These are phyloP conservation scores for Chionographis japonica DNA, from an alignment of 106 monocot species.

Conservation along the genomic window DNA sequence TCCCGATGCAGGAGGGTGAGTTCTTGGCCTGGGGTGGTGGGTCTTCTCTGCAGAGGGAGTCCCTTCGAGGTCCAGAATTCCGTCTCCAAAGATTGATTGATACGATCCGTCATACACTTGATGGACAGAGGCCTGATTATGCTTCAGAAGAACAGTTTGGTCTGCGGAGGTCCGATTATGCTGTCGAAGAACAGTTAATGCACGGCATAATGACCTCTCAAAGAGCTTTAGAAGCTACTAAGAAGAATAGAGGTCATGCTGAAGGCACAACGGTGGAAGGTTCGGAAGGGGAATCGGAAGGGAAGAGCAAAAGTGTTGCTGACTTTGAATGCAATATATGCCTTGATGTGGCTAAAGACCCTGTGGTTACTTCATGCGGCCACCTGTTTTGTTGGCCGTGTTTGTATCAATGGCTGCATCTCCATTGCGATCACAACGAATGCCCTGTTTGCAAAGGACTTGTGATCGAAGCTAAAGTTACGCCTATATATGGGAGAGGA, in stretches of 20 bases:
- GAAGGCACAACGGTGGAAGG: constrained; percentile 6
- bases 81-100: constrained; percentile 48
- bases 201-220: constrained; percentile 8
- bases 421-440: constrained; percentile 38
- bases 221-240: constrained; percentile 21
- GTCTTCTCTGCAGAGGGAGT: constrained; percentile 6
- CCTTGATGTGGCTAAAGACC: constrained; percentile 53
- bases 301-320: constrained; percentile 18
- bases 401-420: constrained; percentile 69
- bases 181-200: constrained; percentile 8
- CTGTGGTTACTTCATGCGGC: constrained; percentile 74
- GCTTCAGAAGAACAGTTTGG: constrained; percentile 2
- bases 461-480: constrained; percentile 41
- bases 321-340: constrained; percentile 80
- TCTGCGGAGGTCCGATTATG: background rate
- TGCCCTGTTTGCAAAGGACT: constrained; percentile 80
- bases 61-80: constrained; percentile 17
- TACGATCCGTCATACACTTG: background rate
- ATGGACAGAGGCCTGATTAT: background rate
- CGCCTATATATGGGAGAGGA: constrained; percentile 60
- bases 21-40: constrained; percentile 7
- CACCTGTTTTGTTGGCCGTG: constrained; percentile 83
- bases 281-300: constrained; percentile 20
- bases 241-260: constrained; percentile 17
- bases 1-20: constrained; percentile 7